Base-by-base conservation (phyloP, 129 eudicot species). In the Helianthus tuberosus region DNA sequence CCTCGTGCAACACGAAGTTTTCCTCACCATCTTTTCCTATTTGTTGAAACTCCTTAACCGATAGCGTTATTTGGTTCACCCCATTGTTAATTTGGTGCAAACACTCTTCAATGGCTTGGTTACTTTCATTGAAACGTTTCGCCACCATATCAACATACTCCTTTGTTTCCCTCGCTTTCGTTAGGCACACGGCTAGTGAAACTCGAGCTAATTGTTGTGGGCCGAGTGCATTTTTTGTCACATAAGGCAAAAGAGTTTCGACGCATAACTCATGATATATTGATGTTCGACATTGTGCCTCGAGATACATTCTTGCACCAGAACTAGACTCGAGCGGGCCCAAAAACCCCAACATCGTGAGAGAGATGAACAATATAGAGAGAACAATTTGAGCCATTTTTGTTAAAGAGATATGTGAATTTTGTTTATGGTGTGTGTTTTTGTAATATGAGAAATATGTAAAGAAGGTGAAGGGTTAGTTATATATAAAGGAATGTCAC, bases 151-250 rank as follows among this genome's bases (percentile, higher is more conserved):
- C 67, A 8, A 88, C 65, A 59, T 86, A 86, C 23, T 50, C 82
- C 76, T 80, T 85, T 7, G 97, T 84, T 0, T 66, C 53, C 39
- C 76, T 60, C 11, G 97, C 89, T 72, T 73, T 75, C 0, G 69
- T 16, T 41, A 88, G 75, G 75, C 87, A 86, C 17, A 84, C 89
- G 3, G 54, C 81, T 49, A 91, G 13, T n/a, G 97, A 88, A 27
- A 88, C 38, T 8, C 79, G 84, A 67, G 97, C 95, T 43, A 91
- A 6, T 66, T 81, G 77, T 16, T 81, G 77, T 6, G 84, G 91
- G 47, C 82, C 77, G 23, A 59, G 91, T 23, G 66, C 5, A 1
- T 72, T 46, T 17, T 76, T 47, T 27, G 71, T 13, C 3, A 72
- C 83, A 12, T 76, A 74, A 2, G 73, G 74, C 35, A 84, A 70